phyloP scores from a whole-genome alignment of 257 asterid genomes.

The Craterostigma plantagineum region DNA sequence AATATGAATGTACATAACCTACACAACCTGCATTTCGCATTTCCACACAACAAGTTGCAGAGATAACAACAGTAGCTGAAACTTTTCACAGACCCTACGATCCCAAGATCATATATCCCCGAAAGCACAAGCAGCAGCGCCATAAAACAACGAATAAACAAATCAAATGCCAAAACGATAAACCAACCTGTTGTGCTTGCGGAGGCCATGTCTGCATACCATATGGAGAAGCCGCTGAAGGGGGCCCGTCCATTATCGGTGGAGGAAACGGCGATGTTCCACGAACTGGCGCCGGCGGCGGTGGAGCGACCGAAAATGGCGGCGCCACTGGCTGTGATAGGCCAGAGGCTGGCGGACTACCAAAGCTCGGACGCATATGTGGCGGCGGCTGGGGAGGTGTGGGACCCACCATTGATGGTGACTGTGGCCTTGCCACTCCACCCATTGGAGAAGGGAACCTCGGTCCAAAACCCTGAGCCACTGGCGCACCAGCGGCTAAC shows the following conservation, averaged over 20 bases:
- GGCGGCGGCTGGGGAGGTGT: slow-evolving; percentile 33
- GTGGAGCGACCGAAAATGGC: slow-evolving; percentile 45
- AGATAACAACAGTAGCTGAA: too few relatives aligned
- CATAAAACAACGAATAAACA: not conserved
- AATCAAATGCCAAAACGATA: slow-evolving; percentile 7
- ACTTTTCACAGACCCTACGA: too few relatives aligned
- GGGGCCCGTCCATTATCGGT: slow-evolving; percentile 36
- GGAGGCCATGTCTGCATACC: slow-evolving; percentile 70
- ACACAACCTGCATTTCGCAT: too few relatives aligned
- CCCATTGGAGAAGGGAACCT: slow-evolving; percentile 47
- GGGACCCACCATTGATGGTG: slow-evolving; percentile 39
- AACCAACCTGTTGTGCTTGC: slow-evolving; percentile 59
- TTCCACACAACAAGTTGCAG: too few relatives aligned
- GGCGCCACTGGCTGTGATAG: slow-evolving; percentile 44
- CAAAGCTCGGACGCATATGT: slow-evolving; percentile 60
- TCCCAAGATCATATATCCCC: too few relatives aligned
- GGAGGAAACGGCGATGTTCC: slow-evolving; percentile 55
- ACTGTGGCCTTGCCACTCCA: slow-evolving; percentile 41
- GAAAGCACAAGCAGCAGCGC: too few relatives aligned
- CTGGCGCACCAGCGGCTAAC: slow-evolving; percentile 29
- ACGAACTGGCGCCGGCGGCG: slow-evolving; percentile 40
- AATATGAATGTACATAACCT: too few relatives aligned
- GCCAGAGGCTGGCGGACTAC: slow-evolving; percentile 45
- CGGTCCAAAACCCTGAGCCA: slow-evolving; percentile 20
- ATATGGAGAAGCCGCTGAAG: slow-evolving; percentile 48